These are phyloP conservation scores for Paramecium octaurelia DNA, from an alignment of 73 alveolate species.

Conservation along the genomic window DNA sequence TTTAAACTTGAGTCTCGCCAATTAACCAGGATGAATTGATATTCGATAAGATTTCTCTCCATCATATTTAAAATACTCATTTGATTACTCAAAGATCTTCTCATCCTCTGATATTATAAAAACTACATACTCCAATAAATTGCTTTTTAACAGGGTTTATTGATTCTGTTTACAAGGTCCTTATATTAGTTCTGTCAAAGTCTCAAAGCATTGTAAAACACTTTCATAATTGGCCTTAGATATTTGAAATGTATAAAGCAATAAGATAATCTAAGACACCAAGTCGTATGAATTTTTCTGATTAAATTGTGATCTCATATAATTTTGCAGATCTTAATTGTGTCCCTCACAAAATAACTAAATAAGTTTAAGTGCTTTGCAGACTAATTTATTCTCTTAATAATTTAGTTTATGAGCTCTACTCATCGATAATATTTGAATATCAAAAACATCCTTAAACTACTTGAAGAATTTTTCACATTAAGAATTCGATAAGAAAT, in stretches of 20 bases:
- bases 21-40: slow-evolving; percentile 45
- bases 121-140: slow-evolving; percentile 58
- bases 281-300: slow-evolving; percentile 54
- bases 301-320: slow-evolving; percentile 56
- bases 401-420: slow-evolving; percentile 19
- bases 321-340: slow-evolving; percentile 57
- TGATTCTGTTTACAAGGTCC: slow-evolving; percentile 70
- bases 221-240: slow-evolving; percentile 47
- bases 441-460: slow-evolving; percentile 12
- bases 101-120: slow-evolving; percentile 53
- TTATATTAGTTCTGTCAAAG: slow-evolving; percentile 63
- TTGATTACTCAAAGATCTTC: background rate
- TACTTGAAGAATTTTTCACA: slow-evolving; percentile 49
- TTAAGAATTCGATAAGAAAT: background rate
- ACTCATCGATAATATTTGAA: background rate
- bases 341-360: slow-evolving; percentile 68
- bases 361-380: slow-evolving; percentile 31
- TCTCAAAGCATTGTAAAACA: slow-evolving; percentile 64
- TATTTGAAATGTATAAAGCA: slow-evolving; percentile 22
- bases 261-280: background rate
- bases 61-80: background rate
- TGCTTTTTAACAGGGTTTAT: slow-evolving; percentile 43
- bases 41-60: background rate
- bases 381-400: slow-evolving; percentile 46
- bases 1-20: slow-evolving; percentile 63